Evolutionary conservation across 2,329 filamentous ascomycete genomes (phyloP), one percentile per base, ranked within the genome.

Genomic region (Thielaviopsis punctulata): DNA sequence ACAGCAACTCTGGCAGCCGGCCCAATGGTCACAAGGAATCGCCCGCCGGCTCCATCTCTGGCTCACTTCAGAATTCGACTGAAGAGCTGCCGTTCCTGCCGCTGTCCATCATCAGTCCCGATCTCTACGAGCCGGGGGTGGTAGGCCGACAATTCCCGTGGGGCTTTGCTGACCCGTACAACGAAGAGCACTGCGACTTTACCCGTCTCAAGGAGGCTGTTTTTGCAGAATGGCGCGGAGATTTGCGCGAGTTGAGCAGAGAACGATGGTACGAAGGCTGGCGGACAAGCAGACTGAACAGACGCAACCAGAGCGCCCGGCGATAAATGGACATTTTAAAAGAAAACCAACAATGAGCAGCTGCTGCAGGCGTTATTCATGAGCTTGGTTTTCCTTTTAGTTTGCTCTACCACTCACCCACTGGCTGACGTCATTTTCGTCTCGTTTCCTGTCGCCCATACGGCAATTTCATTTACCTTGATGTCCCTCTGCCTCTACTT

Each of bases 241-340:
- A 98, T 63, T 73, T 98, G 55, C 83, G 90, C 56, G 87, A 95
- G 65, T 84, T 87, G 50, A 94, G 87, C 65, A 79, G 87, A 52
- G 88, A 94, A 62, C 77, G 88, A 60, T 95, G 88, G 86, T 96
- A 96, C 61, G 90, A 96, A 66, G 82, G 85, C 60, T 96, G 90
- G 92, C 80, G 92, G 67, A 95, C 79, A 8, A 81, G 71, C 66
- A 71, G 77, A 52, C 73, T 82, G 58, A 80, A 80, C 66, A 68
- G 72, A 57, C 69, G 71, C 52, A 68, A 74, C 54, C 61, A 66
- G 18, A 62, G 63, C 57, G 64, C 63, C 54, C 63, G 61, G 47
- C 60, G 64, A 61, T 69, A 62, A 60, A 55, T 36, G 41, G 44
- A 25, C 19, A 15, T 5, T 48, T 48, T 10, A 22, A 49, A 22